Evolutionary conservation across 2,329 filamentous ascomycete species (phyloP).

Genomic region (Parastagonospora nodorum): DNA sequence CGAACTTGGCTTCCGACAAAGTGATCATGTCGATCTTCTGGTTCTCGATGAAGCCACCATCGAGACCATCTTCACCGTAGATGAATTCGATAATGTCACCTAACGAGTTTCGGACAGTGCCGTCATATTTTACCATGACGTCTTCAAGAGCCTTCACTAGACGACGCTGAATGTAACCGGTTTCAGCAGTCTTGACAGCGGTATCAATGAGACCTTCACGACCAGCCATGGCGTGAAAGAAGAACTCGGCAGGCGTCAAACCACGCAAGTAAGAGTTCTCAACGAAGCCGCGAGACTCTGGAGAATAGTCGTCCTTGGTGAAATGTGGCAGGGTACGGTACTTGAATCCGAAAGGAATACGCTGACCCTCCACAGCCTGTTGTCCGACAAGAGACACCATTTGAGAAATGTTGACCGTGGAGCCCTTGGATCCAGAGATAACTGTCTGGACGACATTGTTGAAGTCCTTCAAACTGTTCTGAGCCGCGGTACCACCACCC

Average conservation of each 20-base stretch:
- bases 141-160: constrained; percentile 98
- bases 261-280: constrained; percentile 98
- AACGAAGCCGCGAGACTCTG: constrained; percentile 94
- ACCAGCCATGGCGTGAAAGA: constrained; percentile 99
- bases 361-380: constrained; percentile 97
- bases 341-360: constrained; percentile 99
- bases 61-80: constrained; percentile 95
- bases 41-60: constrained; percentile 91
- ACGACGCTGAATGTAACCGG: constrained; percentile 97
- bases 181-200: constrained; percentile 98
- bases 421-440: constrained; percentile 95
- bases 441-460: constrained; percentile 99
- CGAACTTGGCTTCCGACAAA: constrained; percentile 77
- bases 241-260: constrained; percentile 93
- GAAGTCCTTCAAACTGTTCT: constrained; percentile 88
- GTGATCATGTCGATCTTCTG: constrained; percentile 87
- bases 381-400: constrained; percentile 99
- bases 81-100: constrained; percentile 97
- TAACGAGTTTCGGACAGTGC: constrained; percentile 93
- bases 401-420: constrained; percentile 98
- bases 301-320: constrained; percentile 98
- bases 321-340: constrained; percentile 97
- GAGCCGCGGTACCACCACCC: constrained; percentile 88
- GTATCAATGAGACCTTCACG: constrained; percentile 99
- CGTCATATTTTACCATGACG: constrained; percentile 96